Percentiles rank a stretch among this genome's conserved stretches.
These are phyloP conservation scores for Nitzschia palea DNA, from an alignment of 108 stramenopile genomes.

Conservation along the genomic window DNA sequence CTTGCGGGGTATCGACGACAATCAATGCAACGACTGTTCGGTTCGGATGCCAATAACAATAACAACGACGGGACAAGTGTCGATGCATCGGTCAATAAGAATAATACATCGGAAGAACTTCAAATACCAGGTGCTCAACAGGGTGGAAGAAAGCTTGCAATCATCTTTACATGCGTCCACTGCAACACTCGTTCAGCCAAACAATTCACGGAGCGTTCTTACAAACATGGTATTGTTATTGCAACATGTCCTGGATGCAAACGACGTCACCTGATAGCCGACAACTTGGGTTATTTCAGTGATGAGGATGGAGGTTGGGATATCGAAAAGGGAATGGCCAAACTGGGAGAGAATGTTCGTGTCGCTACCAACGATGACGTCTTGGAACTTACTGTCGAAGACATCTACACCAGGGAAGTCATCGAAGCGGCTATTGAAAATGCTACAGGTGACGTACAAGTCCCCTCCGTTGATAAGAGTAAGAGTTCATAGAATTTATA, in stretches of 20 bases:
- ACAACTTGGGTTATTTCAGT: slow-evolving; percentile 67
- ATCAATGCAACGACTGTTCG: no score
- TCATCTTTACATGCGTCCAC: slow-evolving; percentile 90
- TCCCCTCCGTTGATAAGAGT: not conserved
- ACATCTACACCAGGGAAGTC: slow-evolving; percentile 50
- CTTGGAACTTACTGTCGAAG: slow-evolving; percentile 75
- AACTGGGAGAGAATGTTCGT: slow-evolving; percentile 61
- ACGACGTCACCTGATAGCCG: slow-evolving; percentile 95
- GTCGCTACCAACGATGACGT: slow-evolving; percentile 70
- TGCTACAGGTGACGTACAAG: slow-evolving; percentile 58
- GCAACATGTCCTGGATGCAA: slow-evolving; percentile 93
- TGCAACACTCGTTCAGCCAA: slow-evolving; percentile 97
- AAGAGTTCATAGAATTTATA: not conserved
- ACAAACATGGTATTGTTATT: slow-evolving; percentile 92
- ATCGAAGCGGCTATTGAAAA: slow-evolving; percentile 68
- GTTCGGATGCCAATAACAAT: not conserved
- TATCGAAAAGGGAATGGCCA: slow-evolving; percentile 61
- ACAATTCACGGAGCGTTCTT: slow-evolving; percentile 91
- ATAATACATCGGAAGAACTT: not conserved
- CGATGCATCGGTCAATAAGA: not conserved
- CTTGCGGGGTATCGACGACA: no score
- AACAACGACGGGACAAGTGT: not conserved
- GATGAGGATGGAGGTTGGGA: slow-evolving; percentile 68
- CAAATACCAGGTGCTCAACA: slow-evolving; percentile 48
- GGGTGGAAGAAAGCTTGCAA: slow-evolving; percentile 76